These are phyloP conservation scores for Geosiphon pyriformis DNA, from an alignment of 192 early-diverging fungal species.

Conservation along the genomic window DNA sequence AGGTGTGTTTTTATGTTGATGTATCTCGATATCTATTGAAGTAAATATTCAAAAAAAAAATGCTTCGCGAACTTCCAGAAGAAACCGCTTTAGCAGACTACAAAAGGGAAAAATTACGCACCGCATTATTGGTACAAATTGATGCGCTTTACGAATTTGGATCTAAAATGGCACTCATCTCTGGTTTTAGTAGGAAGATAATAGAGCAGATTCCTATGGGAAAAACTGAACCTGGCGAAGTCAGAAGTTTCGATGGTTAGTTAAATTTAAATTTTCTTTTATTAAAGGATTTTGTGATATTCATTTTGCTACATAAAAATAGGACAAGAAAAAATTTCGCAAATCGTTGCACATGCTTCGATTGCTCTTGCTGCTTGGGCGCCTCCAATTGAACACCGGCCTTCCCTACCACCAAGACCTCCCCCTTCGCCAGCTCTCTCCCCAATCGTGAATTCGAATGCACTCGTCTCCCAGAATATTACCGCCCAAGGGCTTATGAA, in stretches of 20 bases:
- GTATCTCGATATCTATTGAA: neutral
- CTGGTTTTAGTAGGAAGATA: conserved; percentile 1
- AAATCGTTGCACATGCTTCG: conserved; percentile 3
- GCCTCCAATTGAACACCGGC: neutral
- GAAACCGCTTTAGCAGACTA: conserved; percentile 19
- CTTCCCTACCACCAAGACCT: neutral
- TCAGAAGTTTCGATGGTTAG: conserved; percentile 6
- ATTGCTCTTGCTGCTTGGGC: neutral
- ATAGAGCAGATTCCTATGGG: conserved; percentile 9
- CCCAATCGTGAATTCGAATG: too few relatives aligned
- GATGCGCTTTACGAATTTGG: conserved; percentile 8
- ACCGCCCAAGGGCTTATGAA: too few relatives aligned
- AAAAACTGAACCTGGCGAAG: conserved; percentile 4
- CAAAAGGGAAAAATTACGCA: conserved; percentile 18
- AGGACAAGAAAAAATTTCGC: conserved; percentile 12
- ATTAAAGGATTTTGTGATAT: neutral
- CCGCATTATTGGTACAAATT: conserved; percentile 8
- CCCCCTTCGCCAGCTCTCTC: neutral
- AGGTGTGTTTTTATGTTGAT: neutral
- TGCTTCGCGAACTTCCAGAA: neutral
- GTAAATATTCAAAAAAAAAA: too few relatives aligned
- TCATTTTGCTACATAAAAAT: neutral
- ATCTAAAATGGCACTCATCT: conserved; percentile 3
- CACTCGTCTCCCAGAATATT: too few relatives aligned
- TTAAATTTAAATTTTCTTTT: neutral